Base-by-base conservation (phyloP, 2,329 filamentous ascomycete genomes). In the Exophiala xenobiotica region DNA sequence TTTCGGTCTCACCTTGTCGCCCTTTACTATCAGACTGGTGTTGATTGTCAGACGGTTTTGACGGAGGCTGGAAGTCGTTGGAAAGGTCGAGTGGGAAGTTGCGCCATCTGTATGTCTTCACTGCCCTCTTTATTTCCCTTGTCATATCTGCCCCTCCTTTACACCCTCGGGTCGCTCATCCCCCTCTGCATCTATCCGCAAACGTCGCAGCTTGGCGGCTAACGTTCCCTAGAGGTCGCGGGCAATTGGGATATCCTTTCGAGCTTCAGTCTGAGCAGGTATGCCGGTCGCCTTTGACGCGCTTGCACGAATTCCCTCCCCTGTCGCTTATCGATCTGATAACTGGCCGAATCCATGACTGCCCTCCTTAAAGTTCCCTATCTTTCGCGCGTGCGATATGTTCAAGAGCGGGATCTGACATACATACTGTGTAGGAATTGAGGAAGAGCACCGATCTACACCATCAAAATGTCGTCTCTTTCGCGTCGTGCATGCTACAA, bases 401-500 rank as follows among this genome's bases (percentile, higher is more conserved):
- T n/a, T n/a, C 16, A 40, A 51, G 24, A 58, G 41, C 26, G 22
- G 40, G 20, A 20, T 49, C 47, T 58, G 40, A 58, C 42, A 27
- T 33, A 7, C 4, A 23, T 6, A 18, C n/a, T 23, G 23, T 35
- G 14, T 20, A 55, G 51, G 48, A 37, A 46, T 9, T 22, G 42
- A 49, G 27, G 47, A 46, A 47, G 27, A 46, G 16, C 12, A 18
- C 24, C 47, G 42, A 46, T 31, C 51, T n/a, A 44, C 29, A 16
- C 29, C 39, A 6, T 40, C 45, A 77, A 67, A 63, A 91, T 90
- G 87, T 87, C 87, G 75, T 87, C 85, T 56, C 80, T 90, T 65
- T 88, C 86, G 69, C 86, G 87, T 73, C 86, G 87, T 74, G 87
- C 87, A 64, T 91, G 87, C 80, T 88, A 88, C 79, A 88, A 77